Evolutionary conservation across 495 filamentous ascomycete genomes (phyloP), one percentile per base, ranked within the genome.

Genomic region (Hamigera avellanea): DNA sequence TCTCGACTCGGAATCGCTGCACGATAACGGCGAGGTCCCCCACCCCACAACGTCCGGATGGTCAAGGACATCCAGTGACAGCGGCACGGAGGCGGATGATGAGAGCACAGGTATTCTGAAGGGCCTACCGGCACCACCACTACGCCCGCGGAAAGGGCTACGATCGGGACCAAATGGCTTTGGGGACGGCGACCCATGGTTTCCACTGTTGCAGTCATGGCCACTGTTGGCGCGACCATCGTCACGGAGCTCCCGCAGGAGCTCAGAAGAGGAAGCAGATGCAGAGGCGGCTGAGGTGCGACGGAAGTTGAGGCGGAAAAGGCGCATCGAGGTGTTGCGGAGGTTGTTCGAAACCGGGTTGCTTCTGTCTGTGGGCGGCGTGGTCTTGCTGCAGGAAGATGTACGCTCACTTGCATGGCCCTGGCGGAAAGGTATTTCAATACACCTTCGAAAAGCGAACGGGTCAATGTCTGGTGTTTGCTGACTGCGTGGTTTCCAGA

Each of bases 11-110:
- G 38, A 45, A 10, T 47, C 49, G 8, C 46, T 47, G 14, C 41
- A 40, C 30, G 25, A 30, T 30, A 13, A 52, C 33, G 35, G 45
- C 35, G 47, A 43, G 41, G 52, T 54, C 44, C 50, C 43, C 15
- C 45, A 43, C 23, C 49, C 42, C 21, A 46, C 43, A 29, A 35
- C 34, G 36, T 48, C 56, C 19, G 37, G 40, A 32, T 42, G 49
- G 43, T 40, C 51, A 38, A 65, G 69, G 4, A 70, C 76, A 6
- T 69, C 72, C 9, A 91, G 85, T 57, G 85, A 94, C 36, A 91
- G 85, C 50, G 86, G 87, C 32, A 93, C 86, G 8, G 86, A 95
- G 49, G 84, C 87, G 12, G 84, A 95, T 49, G 87, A 95, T 64
- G 86, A 94, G 52, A 73, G 69, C 31, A 73, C 67, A 2, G 56